phyloP scores from a whole-genome alignment of 2,329 filamentous ascomycete genomes.

The Botrytis porri region DNA sequence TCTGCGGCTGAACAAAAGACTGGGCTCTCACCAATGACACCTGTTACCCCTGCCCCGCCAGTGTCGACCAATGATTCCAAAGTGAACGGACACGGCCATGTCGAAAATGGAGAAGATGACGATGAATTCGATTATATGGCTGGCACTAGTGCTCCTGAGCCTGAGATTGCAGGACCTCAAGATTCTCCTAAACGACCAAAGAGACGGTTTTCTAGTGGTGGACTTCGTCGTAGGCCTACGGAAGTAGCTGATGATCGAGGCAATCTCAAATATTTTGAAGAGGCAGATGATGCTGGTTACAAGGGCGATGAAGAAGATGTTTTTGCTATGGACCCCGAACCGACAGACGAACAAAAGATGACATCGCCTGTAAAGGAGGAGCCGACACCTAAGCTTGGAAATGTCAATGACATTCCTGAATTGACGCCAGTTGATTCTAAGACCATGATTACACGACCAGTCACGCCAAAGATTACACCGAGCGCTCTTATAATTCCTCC shows the following conservation, averaged over 20 bases:
- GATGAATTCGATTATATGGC: conserved; percentile 43
- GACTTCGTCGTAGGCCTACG: conserved; percentile 68
- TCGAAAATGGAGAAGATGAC: conserved; percentile 40
- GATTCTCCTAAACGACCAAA: conserved; percentile 43
- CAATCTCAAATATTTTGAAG: conserved; percentile 86
- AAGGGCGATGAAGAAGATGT: conserved; percentile 70
- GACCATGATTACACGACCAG: background rate
- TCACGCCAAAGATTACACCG: background rate
- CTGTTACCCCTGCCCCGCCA: conserved; percentile 14
- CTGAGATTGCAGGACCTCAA: conserved; percentile 45
- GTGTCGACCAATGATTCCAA: conserved; percentile 10
- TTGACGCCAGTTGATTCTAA: background rate
- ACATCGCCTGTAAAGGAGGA: background rate
- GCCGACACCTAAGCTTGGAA: background rate
- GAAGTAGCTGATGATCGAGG: conserved; percentile 70
- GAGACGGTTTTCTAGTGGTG: conserved; percentile 83
- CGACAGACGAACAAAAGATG: conserved; percentile 13
- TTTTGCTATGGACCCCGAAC: conserved; percentile 61
- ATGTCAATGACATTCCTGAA: background rate
- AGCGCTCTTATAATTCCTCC: conserved; percentile 34
- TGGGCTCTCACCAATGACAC: conserved; percentile 22
- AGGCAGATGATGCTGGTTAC: conserved; percentile 81
- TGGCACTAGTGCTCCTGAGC: conserved; percentile 63
- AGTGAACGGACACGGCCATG: background rate
- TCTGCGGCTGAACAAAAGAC: conserved; percentile 30